Conservation (phyloP, 2,329 filamentous ascomycete species). For the Hypoxylon sp. region DNA sequence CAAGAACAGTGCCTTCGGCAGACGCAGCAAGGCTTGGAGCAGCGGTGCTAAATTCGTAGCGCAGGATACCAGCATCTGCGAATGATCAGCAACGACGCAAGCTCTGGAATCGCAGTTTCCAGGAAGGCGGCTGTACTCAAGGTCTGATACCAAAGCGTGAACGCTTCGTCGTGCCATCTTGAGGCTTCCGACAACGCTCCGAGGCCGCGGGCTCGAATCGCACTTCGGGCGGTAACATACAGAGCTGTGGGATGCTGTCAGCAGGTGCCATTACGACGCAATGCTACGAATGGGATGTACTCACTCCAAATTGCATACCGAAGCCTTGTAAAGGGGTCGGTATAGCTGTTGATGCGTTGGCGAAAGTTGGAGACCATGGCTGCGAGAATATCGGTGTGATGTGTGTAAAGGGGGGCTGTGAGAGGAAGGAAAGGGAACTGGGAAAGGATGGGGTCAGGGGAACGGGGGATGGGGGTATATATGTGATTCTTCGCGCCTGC, state of each 20-base stretch:
- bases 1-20: slow-evolving; percentile 50
- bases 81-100: neutral
- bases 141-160: neutral
- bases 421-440: too few species aligned
- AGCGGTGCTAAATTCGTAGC: slow-evolving; percentile 45
- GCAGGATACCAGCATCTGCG: neutral
- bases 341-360: neutral
- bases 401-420: neutral
- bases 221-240: neutral
- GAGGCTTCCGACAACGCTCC: neutral
- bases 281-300: neutral
- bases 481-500: neutral
- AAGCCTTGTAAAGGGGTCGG: neutral
- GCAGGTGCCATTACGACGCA: neutral
- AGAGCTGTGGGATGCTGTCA: neutral
- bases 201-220: neutral
- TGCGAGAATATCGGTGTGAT: neutral
- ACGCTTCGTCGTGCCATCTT: slow-evolving; percentile 2
- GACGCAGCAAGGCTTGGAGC: slow-evolving; percentile 45
- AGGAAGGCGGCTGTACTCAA: neutral
- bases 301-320: neutral
- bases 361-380: slow-evolving; percentile 1
- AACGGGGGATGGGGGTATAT: too few species aligned
- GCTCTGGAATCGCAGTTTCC: neutral
- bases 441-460: too few species aligned